phyloP scores from a whole-genome alignment of 2,329 filamentous ascomycete genomes.

The Monosporascus sp. region DNA sequence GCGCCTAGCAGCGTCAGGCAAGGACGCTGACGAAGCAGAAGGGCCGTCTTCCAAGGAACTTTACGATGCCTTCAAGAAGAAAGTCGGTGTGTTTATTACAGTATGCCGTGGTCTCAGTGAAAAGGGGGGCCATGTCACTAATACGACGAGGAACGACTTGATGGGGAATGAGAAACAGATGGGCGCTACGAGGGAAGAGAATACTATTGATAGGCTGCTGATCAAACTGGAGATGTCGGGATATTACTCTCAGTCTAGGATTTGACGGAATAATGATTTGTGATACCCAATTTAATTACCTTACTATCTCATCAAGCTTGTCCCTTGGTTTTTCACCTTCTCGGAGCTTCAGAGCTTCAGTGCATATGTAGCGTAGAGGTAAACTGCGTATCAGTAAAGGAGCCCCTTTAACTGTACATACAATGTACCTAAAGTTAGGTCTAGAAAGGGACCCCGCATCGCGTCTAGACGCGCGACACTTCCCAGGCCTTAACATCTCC shows the following conservation, averaged over 20 bases:
- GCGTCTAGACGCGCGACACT: constrained; percentile 11
- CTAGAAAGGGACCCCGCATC: constrained; percentile 11
- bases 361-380: background rate
- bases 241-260: constrained; percentile 47
- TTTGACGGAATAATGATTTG: constrained; percentile 10
- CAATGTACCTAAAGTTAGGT: too few relatives aligned
- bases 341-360: background rate
- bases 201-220: constrained; percentile 63
- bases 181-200: constrained; percentile 39
- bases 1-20: constrained; percentile 34
- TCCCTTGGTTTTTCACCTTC: too few relatives aligned
- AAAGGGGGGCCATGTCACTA: constrained; percentile 47
- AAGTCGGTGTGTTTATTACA: constrained; percentile 67
- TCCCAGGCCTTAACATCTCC: background rate
- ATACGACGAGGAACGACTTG: constrained; percentile 17
- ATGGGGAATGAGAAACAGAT: constrained; percentile 31
- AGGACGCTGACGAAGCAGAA: constrained; percentile 22
- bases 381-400: background rate
- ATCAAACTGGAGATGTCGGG: constrained; percentile 65
- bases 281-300: constrained; percentile 19
- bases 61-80: constrained; percentile 64
- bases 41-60: constrained; percentile 36
- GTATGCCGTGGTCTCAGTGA: constrained; percentile 65
- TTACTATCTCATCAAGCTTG: too few relatives aligned
- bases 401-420: too few relatives aligned